Evolutionary conservation across 2,329 filamentous ascomycete species (phyloP).

Genomic region (Dactylellina drechsleri): DNA sequence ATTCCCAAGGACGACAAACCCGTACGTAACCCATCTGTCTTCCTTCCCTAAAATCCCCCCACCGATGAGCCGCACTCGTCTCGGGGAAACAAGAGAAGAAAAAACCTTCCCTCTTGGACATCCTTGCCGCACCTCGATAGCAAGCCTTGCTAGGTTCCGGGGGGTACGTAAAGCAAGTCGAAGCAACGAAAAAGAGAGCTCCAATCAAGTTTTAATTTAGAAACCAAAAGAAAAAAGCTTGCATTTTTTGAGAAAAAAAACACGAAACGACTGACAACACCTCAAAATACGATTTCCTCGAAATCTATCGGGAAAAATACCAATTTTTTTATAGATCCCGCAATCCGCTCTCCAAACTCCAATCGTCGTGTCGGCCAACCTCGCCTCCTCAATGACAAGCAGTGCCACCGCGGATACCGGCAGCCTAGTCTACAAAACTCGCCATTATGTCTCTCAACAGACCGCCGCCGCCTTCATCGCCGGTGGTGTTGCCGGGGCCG

Average conservation of each 20-base stretch:
- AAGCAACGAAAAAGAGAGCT: not conserved
- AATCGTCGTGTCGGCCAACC: constrained; percentile 50
- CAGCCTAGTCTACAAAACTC: constrained; percentile 12
- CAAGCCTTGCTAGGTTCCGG: constrained; percentile 2
- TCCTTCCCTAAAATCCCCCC: not conserved
- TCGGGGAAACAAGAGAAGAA: constrained; percentile 31
- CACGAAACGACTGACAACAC: constrained; percentile 6
- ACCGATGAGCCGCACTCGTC: constrained; percentile 31
- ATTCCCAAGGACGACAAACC: constrained; percentile 53
- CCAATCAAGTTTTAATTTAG: not conserved
- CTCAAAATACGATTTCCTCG: not conserved
- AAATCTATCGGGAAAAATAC: not conserved
- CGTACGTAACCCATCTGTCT: constrained; percentile 18
- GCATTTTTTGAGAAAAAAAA: constrained; percentile 4
- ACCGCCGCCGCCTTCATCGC: constrained; percentile 92
- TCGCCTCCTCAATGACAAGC: constrained; percentile 51
- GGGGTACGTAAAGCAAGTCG: not conserved
- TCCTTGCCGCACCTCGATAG: constrained; percentile 39
- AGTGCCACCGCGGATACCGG: constrained; percentile 36
- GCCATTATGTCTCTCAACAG: constrained; percentile 76
- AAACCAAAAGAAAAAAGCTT: not conserved
- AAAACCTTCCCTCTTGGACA: constrained; percentile 33
- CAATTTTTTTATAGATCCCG: constrained; percentile 4
- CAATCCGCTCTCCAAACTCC: constrained; percentile 43
- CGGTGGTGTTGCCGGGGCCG: constrained; percentile 91